Percentiles rank a stretch among this genome's conserved stretches.
phyloP scores from a whole-genome alignment of 148 eudicot genomes.

The Diospyros kaki region DNA sequence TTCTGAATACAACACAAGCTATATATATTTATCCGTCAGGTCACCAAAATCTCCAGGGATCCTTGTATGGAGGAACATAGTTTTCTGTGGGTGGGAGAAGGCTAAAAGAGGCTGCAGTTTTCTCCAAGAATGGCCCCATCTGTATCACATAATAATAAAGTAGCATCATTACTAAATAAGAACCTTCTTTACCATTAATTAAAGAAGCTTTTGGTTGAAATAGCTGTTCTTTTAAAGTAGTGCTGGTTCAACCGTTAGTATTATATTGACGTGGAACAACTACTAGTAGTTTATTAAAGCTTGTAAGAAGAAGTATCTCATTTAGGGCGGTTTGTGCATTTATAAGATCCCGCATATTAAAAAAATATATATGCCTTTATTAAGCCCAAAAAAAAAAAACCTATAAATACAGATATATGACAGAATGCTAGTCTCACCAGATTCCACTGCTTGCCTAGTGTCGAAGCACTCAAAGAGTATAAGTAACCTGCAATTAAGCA shows the following conservation, averaged over 20 bases:
- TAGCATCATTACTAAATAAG: neutral
- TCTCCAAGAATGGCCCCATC: slow-evolving; percentile 80
- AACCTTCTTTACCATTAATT: no score
- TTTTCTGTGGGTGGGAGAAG: slow-evolving; percentile 72
- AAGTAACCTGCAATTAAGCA: slow-evolving; percentile 59
- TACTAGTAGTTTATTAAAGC: no score
- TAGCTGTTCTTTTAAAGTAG: no score
- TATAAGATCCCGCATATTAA: no score
- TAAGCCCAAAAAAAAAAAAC: no score
- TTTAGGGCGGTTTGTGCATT: no score
- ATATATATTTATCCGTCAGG: neutral
- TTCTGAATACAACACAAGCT: no score
- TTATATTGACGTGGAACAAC: no score
- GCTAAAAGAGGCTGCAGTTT: slow-evolving; percentile 64
- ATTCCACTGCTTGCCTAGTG: slow-evolving; percentile 86
- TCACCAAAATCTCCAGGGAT: slow-evolving; percentile 82
- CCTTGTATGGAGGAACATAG: slow-evolving; percentile 53
- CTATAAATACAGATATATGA: neutral
- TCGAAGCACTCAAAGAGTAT: slow-evolving; percentile 88
- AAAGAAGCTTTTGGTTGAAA: no score
- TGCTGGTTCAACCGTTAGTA: no score
- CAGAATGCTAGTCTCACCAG: slow-evolving; percentile 37
- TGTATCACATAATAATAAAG: slow-evolving; percentile 22
- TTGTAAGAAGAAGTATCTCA: no score
- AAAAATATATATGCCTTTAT: no score